Evolutionary conservation across 1,139 yeast genomes (phyloP), one percentile per base, ranked within the genome.

Genomic region (Pichia sp.): DNA sequence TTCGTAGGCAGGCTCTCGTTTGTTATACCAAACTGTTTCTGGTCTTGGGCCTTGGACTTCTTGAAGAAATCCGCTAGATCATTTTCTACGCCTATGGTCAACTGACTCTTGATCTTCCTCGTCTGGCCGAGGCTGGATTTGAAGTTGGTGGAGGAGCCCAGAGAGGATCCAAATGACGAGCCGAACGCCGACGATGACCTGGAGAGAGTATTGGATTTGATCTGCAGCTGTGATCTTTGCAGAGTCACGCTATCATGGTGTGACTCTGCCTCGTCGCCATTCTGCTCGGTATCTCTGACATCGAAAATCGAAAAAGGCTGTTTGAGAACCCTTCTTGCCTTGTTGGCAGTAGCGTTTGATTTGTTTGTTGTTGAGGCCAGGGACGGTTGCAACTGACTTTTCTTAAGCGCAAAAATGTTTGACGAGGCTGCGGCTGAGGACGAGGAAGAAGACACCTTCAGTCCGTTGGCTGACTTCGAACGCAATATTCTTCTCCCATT

Each of bases 401-500:
- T 36, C 15, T 30, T 15, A 11, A 5, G 3, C 2, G 15, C 26
- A 23, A 32, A 32, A 13, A 26, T 31, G 15, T 32, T 32, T 13
- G 41, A 19, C 23, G 23, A 19, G 23, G 23, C 23, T 19, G 23
- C 23, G 23, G 23, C 23, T 3, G 23, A 32, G 8, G n/a, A n/a
- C n/a, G 41, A 46, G 8, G 49, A 36, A 29, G 42, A 34, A n/a
- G 23, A n/a, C 11, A 50, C 53, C 11, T 47, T 47, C 29, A 47
- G 30, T 1, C 57, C 52, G 51, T 66, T 66, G 1, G 67, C 57
- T 1, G 68, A 66, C 46, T 66, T 66, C 2, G 67, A 55, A 46
- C 67, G 53, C 43, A 66, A 45, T 5, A 60, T 63, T 5, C 57
- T 54, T 38, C 54, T 53, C 8, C 42, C 47, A 8, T 15, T 11